Evolutionary conservation across 495 filamentous ascomycete species (phyloP), one percentile per base, ranked within the genome.

Genomic region (Neurospora terricola): DNA sequence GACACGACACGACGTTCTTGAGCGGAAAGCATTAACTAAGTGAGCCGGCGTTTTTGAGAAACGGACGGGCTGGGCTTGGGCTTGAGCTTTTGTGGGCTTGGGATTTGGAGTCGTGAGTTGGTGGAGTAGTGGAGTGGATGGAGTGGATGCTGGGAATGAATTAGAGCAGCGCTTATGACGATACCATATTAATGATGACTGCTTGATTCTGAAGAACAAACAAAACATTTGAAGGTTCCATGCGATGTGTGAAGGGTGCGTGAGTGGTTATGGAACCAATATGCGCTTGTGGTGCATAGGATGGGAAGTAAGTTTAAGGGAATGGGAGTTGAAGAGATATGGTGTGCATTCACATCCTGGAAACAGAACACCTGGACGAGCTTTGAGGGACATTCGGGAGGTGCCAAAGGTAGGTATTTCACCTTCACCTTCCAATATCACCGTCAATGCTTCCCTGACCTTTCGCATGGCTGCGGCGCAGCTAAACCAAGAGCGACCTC

Each of bases 121-220:
- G 11, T 62, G 54, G 54, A 62, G 54, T 62, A 6, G 27, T 27
- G 48, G 48, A 59, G 48, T 27, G 48, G 11, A 62, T 23, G 23
- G 48, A 30, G 23, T 59, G 48, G 45, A 30, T 14, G 48, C 4
- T 34, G 34, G 27, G 54, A 34, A 36, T 18, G 54, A 9, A 66
- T 34, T 18, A 66, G 21, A 59, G 54, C 54, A 34, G 54, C 54
- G 54, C 54, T 66, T 66, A 66, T 66, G 54, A 66, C 27, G 54
- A 66, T 66, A 66, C 54, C 54, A 66, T 66, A 66, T 66, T 34
- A 66, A 66, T 66, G 54, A 66, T 66, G 54, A 66, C 54, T 66
- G 54, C 54, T 66, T 66, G 54, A 66, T 66, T 66, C 54, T 18
- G 27, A 66, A 66, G 54, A 66, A 34, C 27, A 66, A 34, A 30